These are phyloP conservation scores for Trichoderma atroviride DNA, from an alignment of 2,329 filamentous ascomycete species.

Conservation along the genomic window DNA sequence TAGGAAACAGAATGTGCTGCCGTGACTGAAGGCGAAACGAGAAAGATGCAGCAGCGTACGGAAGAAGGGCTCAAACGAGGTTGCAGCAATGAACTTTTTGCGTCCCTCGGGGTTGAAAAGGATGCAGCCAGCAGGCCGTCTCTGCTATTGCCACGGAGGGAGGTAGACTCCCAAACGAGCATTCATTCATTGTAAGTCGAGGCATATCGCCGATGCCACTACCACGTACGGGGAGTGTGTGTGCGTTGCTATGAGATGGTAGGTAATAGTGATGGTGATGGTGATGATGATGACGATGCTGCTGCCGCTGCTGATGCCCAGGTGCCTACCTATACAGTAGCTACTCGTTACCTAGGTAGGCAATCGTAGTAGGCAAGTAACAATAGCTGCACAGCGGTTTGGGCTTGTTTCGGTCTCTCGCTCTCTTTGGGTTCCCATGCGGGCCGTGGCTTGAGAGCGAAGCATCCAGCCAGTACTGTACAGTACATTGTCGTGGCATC, in stretches of 20 bases:
- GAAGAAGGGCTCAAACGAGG: neutral
- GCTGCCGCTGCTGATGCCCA: too few species aligned
- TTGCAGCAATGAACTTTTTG: slow-evolving; percentile 7
- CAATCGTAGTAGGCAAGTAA: neutral
- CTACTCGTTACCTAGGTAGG: neutral
- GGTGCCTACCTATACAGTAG: neutral
- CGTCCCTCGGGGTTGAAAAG: neutral
- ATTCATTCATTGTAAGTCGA: neutral
- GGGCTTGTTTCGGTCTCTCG: neutral
- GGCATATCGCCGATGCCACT: slow-evolving; percentile 14
- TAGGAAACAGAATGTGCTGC: neutral
- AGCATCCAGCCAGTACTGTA: neutral
- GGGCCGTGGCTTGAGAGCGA: neutral
- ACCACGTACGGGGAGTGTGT: neutral
- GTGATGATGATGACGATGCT: neutral
- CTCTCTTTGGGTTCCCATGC: slow-evolving; percentile 16
- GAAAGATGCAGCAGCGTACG: slow-evolving; percentile 4
- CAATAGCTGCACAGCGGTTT: neutral
- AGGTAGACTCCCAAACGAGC: neutral
- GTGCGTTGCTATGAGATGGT: slow-evolving; percentile 8
- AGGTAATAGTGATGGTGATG: neutral
- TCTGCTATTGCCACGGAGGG: neutral
- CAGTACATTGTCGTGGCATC: neutral
- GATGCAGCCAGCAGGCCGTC: slow-evolving; percentile 18
- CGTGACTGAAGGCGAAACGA: slow-evolving; percentile 3